These are phyloP conservation scores for Mycena alexandri DNA, from an alignment of 768 basidiomycete species.

Conservation along the genomic window DNA sequence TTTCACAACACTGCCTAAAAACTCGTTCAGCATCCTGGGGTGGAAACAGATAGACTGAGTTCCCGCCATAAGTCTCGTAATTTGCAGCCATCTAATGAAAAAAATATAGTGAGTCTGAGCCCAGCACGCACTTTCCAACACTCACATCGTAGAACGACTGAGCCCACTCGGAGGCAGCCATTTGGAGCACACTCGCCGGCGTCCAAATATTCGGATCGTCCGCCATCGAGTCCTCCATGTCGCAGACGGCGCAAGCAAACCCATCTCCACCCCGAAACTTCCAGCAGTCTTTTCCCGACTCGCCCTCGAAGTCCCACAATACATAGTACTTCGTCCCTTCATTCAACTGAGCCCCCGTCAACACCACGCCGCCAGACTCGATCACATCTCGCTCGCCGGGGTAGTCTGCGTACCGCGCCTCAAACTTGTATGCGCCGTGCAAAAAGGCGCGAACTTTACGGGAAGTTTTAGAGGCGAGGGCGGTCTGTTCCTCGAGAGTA, in stretches of 20 bases:
- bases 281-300: slow-evolving; percentile 21
- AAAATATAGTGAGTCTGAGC: too few relatives aligned
- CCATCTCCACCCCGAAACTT: slow-evolving; percentile 28
- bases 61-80: slow-evolving; percentile 17
- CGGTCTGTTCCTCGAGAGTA: slow-evolving; percentile 14
- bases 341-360: slow-evolving; percentile 14
- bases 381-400: slow-evolving; percentile 4
- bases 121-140: neutral
- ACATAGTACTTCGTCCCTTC: slow-evolving; percentile 20
- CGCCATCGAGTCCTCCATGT: slow-evolving; percentile 31
- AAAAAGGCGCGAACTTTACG: slow-evolving; percentile 27
- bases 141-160: slow-evolving; percentile 29
- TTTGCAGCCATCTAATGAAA: slow-evolving; percentile 19
- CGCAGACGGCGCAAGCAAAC: slow-evolving; percentile 1
- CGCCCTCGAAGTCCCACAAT: slow-evolving; percentile 26
- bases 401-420: slow-evolving; percentile 22
- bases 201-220: slow-evolving; percentile 23
- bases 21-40: neutral
- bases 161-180: slow-evolving; percentile 21
- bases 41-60: neutral
- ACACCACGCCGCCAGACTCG: slow-evolving; percentile 16
- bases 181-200: slow-evolving; percentile 24
- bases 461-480: slow-evolving; percentile 18
- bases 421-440: slow-evolving; percentile 21
- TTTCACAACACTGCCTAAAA: slow-evolving; percentile 19